Evolutionary conservation across 2,329 filamentous ascomycete genomes (phyloP).

Genomic region (Cladosporium sp.): DNA sequence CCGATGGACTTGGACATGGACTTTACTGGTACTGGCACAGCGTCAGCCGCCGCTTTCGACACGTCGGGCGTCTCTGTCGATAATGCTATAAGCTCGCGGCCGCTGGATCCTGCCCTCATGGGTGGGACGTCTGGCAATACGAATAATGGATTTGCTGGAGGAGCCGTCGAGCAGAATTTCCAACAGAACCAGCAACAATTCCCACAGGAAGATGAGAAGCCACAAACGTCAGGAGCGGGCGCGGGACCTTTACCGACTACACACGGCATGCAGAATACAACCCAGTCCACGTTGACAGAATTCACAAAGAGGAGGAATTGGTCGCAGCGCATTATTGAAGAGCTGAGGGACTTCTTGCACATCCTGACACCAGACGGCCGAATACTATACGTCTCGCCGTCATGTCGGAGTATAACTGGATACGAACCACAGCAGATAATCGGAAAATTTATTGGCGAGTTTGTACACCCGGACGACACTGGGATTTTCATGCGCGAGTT

Average conservation of each 20-base stretch:
- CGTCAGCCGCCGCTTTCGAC: slow-evolving; percentile 24
- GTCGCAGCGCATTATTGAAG: slow-evolving; percentile 85
- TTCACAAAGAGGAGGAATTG: slow-evolving; percentile 72
- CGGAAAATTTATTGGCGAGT: slow-evolving; percentile 74
- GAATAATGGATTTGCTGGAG: slow-evolving; percentile 24
- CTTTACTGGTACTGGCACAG: slow-evolving; percentile 34
- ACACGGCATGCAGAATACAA: slow-evolving; percentile 49
- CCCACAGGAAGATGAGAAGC: slow-evolving; percentile 25
- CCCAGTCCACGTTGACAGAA: slow-evolving; percentile 60
- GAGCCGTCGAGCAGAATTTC: slow-evolving; percentile 25
- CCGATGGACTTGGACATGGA: slow-evolving; percentile 50
- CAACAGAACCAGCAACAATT: slow-evolving; percentile 32
- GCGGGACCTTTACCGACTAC: slow-evolving; percentile 58
- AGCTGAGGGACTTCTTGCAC: slow-evolving; percentile 83
- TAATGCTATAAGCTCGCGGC: slow-evolving; percentile 8
- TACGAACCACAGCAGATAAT: slow-evolving; percentile 70
- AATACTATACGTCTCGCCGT: slow-evolving; percentile 83
- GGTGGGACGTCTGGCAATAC: slow-evolving; percentile 3
- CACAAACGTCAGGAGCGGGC: slow-evolving; percentile 46
- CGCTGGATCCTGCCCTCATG: slow-evolving; percentile 21
- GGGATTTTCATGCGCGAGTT: slow-evolving; percentile 82
- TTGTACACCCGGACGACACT: slow-evolving; percentile 83
- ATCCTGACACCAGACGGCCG: slow-evolving; percentile 83
- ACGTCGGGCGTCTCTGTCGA: neutral
- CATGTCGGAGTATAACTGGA: slow-evolving; percentile 71